Conservation (phyloP, 768 basidiomycete genomes). For the Suillus cothurnatus region DNA sequence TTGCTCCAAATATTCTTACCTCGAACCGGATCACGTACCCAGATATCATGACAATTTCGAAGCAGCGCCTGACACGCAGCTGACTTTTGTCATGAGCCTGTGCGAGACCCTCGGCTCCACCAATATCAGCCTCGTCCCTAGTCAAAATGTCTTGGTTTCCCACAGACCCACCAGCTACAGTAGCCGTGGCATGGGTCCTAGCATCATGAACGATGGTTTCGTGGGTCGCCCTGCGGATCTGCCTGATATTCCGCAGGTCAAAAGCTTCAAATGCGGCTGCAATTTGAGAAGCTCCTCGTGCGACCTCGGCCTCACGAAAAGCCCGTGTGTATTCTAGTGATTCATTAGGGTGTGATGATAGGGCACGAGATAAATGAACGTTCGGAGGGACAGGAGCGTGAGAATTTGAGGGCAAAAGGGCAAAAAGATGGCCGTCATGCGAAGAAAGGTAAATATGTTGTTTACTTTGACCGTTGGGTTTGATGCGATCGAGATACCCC, state of each 20-base stretch:
- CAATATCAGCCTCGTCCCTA: constrained; percentile 62
- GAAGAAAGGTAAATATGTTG: constrained; percentile 69
- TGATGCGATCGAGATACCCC: constrained; percentile 80
- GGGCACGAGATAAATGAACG: constrained; percentile 34
- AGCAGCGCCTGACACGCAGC: constrained; percentile 64
- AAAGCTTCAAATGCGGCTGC: constrained; percentile 64
- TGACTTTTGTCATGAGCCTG: constrained; percentile 44
- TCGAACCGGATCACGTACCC: constrained; percentile 78
- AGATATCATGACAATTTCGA: constrained; percentile 73
- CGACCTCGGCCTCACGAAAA: constrained; percentile 54
- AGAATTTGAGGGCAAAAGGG: constrained; percentile 50
- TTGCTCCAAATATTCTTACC: constrained; percentile 43
- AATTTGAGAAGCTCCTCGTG: constrained; percentile 66
- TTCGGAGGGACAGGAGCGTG: constrained; percentile 75
- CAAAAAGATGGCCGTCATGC: constrained; percentile 76
- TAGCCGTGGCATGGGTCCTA: constrained; percentile 1
- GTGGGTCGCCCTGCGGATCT: constrained; percentile 64
- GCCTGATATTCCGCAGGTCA: constrained; percentile 71
- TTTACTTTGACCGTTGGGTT: constrained; percentile 55
- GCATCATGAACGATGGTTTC: constrained; percentile 27
- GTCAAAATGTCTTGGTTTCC: constrained; percentile 23
- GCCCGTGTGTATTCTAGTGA: constrained; percentile 31
- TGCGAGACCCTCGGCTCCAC: constrained; percentile 58
- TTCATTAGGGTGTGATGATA: constrained; percentile 29
- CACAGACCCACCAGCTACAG: neutral